These are phyloP conservation scores for Penicillium occitanis DNA, from an alignment of 2,329 filamentous ascomycete genomes.

Conservation along the genomic window DNA sequence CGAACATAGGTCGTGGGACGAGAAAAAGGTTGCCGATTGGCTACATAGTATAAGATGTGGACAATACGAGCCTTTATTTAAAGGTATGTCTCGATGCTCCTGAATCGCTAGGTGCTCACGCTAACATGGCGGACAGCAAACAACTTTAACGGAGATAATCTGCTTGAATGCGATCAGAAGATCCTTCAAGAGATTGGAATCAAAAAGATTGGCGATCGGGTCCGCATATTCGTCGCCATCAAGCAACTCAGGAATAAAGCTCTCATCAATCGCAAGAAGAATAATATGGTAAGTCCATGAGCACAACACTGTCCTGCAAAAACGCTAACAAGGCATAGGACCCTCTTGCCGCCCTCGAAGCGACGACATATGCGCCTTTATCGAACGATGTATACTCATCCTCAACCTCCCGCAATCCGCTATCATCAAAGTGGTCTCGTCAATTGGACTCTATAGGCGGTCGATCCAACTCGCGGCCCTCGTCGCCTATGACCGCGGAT, in stretches of 20 bases:
- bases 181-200: constrained; percentile 97
- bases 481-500: constrained; percentile 66
- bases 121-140: constrained; percentile 56
- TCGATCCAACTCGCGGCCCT: constrained; percentile 60
- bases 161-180: constrained; percentile 95
- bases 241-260: constrained; percentile 78
- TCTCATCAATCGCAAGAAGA: constrained; percentile 74
- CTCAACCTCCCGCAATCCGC: constrained; percentile 52
- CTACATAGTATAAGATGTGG: constrained; percentile 86
- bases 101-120: too few species aligned
- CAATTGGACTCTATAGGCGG: constrained; percentile 39
- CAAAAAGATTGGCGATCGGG: constrained; percentile 94
- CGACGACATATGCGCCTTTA: constrained; percentile 59
- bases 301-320: not conserved
- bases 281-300: constrained; percentile 69
- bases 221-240: constrained; percentile 82
- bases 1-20: constrained; percentile 69
- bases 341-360: constrained; percentile 78
- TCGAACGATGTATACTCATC: constrained; percentile 65
- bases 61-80: constrained; percentile 90
- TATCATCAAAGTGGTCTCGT: constrained; percentile 56
- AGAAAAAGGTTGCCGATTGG: constrained; percentile 89
- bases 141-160: constrained; percentile 95
- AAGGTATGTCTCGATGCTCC: constrained; percentile 45
- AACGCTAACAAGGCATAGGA: constrained; percentile 56